Percentiles rank a stretch among this genome's conserved stretches.
Conservation (phyloP, 2,329 filamentous ascomycete genomes). For the Aureobasidium musti region DNA sequence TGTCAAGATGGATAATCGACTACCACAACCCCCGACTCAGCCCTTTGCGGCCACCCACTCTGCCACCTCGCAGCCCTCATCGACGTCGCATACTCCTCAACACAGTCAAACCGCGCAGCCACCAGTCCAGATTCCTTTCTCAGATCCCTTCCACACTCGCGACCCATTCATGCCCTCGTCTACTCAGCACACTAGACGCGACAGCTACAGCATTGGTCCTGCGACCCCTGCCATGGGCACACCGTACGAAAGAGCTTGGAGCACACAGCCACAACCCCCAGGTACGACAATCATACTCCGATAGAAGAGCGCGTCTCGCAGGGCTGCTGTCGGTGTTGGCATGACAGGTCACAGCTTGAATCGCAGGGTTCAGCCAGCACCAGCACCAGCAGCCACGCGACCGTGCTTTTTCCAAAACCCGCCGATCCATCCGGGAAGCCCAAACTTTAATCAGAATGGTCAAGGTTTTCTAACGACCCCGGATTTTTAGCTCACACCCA, state of each 20-base stretch:
- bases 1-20: conserved; percentile 37
- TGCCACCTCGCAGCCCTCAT: conserved; percentile 33
- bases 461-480: conserved; percentile 16
- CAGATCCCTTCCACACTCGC: conserved; percentile 51
- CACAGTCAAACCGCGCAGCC: conserved; percentile 42
- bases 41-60: conserved; percentile 9
- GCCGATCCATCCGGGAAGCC: conserved; percentile 19
- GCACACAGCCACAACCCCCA: conserved; percentile 23
- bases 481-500: conserved; percentile 28
- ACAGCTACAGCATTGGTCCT: conserved; percentile 44
- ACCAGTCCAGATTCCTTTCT: conserved; percentile 49
- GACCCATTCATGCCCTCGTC: conserved; percentile 51
- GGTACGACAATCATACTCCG: conserved; percentile 19
- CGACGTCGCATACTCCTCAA: conserved; percentile 42
- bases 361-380: conserved; percentile 24
- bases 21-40: conserved; percentile 39
- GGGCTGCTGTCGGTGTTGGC: not conserved
- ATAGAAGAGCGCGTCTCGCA: not conserved
- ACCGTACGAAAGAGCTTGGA: conserved; percentile 38
- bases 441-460: conserved; percentile 7
- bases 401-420: not conserved
- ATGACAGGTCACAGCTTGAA: not conserved
- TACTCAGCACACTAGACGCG: conserved; percentile 43
- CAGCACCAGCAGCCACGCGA: conserved; percentile 26
- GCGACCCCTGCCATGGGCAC: not conserved